Evolutionary conservation across 2,329 filamentous ascomycete genomes (phyloP), one percentile per base, ranked within the genome.

Genomic region (Hymenoscyphus infarciens): DNA sequence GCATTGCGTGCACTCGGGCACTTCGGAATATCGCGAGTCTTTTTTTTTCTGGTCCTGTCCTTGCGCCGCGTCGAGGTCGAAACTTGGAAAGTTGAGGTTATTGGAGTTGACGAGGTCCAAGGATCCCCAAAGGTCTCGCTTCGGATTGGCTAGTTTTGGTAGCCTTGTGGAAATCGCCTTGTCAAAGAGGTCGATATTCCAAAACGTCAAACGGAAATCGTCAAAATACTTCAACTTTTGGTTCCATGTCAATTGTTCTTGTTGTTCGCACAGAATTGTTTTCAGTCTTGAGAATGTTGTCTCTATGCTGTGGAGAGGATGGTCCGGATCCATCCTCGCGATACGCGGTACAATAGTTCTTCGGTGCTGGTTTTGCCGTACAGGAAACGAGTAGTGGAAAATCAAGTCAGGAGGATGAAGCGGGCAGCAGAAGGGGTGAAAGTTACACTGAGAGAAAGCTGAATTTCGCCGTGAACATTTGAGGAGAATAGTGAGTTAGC

Each of bases 81-180:
- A 49, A 49, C n/a, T 49, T n/a, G 22, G 42, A 11, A n/a, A 49
- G 42, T 49, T 49, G 19, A 49, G 42, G n/a, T 49, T 22, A n/a
- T 22, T 11, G 19, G 42, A 22, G n/a, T 10, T 19, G 19, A 22
- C 42, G 3, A 49, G 42, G 42, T 49, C 42, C 8, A 49, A 22
- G 42, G 11, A 49, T 19, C 19, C 42, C 8, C 25, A 49, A 19
- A 22, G 2, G 5, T 49, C 42, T 49, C 42, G 42, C 42, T 49
- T 22, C n/a, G 10, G 7, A 25, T 49, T 49, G 42, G 42, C 42
- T 22, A 13, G 5, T 56, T 35, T 56, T 56, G 29, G 56, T 59
- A 54, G 29, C 52, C 59, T 63, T 31, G 42, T 56, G 25, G 22
- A 19, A 15, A 25, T 61, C 25, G 11, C 15, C 27, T 8, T 49